Percentiles rank a stretch among this genome's conserved stretches.
Conservation (phyloP, 1,284 basidiomycete genomes). For the Cutaneotrichosporon dermatis region DNA sequence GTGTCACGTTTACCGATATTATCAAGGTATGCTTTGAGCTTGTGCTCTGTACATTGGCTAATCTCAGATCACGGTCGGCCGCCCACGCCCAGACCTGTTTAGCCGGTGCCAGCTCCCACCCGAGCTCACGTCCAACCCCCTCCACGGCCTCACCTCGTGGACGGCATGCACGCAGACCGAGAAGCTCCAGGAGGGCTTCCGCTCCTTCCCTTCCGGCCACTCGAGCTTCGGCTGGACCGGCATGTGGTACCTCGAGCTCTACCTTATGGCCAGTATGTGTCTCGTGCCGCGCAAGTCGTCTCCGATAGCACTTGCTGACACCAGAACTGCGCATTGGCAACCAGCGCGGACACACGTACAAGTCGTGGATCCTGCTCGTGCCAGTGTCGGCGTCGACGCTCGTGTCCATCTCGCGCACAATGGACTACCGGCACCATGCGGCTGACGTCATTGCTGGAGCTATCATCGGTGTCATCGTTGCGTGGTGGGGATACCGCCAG, state of each 20-base stretch:
- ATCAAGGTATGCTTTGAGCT: conserved; percentile 55
- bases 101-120: conserved; percentile 73
- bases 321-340: conserved; percentile 83
- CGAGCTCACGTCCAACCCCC: conserved; percentile 59
- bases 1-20: conserved; percentile 70
- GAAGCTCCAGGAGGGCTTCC: conserved; percentile 76
- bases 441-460: conserved; percentile 44
- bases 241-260: conserved; percentile 52
- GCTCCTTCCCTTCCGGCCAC: conserved; percentile 90
- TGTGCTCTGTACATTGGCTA: not conserved
- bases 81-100: conserved; percentile 81
- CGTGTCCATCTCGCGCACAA: conserved; percentile 79
- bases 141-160: conserved; percentile 68
- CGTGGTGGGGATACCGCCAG: conserved; percentile 45
- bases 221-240: conserved; percentile 57
- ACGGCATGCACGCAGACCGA: conserved; percentile 73
- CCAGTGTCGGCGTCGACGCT: conserved; percentile 75
- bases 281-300: not conserved
- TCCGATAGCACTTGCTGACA: conserved; percentile 50
- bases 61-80: conserved; percentile 61
- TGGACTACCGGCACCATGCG: conserved; percentile 52
- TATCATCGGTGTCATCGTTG: conserved; percentile 35
- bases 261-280: conserved; percentile 46
- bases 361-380: conserved; percentile 76
- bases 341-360: conserved; percentile 69